Conservation (phyloP, 2,329 filamentous ascomycete genomes). For the Pyrenochaeta sp. region DNA sequence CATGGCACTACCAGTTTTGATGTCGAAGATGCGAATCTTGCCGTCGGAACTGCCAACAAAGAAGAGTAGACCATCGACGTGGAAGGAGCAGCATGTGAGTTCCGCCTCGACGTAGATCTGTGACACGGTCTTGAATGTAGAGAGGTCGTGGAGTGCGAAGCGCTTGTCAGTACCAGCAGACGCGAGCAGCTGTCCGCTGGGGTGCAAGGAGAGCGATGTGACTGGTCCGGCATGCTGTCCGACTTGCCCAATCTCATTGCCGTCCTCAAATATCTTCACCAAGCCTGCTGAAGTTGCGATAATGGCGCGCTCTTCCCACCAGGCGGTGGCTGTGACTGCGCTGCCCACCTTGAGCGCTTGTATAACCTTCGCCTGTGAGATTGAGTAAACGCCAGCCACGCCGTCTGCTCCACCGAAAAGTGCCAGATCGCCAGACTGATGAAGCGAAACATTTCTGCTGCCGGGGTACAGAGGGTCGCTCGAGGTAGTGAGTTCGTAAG, state of each 20-base stretch:
- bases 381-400: slow-evolving; percentile 78
- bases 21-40: slow-evolving; percentile 88
- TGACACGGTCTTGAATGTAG: slow-evolving; percentile 71
- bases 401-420: slow-evolving; percentile 80
- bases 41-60: slow-evolving; percentile 82
- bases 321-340: slow-evolving; percentile 72
- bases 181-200: slow-evolving; percentile 81
- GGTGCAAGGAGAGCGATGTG: slow-evolving; percentile 81
- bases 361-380: slow-evolving; percentile 78
- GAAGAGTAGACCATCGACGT: slow-evolving; percentile 95
- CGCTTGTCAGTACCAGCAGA: slow-evolving; percentile 93
- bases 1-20: slow-evolving; percentile 78
- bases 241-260: slow-evolving; percentile 73
- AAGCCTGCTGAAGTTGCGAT: slow-evolving; percentile 78
- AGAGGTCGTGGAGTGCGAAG: slow-evolving; percentile 87
- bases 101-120: slow-evolving; percentile 83
- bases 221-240: slow-evolving; percentile 84
- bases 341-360: slow-evolving; percentile 70
- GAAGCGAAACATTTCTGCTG: slow-evolving; percentile 64
- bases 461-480: slow-evolving; percentile 69
- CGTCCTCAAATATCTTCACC: slow-evolving; percentile 81
- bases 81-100: slow-evolving; percentile 82
- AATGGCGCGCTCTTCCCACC: slow-evolving; percentile 73
- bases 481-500: slow-evolving; percentile 63
- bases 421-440: slow-evolving; percentile 70